A percentile compares a stretch with the other conserved stretches of the same genome.
phyloP scores from a whole-genome alignment of 2,329 filamentous ascomycete genomes.

The Arthrobotrys sphaeroides region DNA sequence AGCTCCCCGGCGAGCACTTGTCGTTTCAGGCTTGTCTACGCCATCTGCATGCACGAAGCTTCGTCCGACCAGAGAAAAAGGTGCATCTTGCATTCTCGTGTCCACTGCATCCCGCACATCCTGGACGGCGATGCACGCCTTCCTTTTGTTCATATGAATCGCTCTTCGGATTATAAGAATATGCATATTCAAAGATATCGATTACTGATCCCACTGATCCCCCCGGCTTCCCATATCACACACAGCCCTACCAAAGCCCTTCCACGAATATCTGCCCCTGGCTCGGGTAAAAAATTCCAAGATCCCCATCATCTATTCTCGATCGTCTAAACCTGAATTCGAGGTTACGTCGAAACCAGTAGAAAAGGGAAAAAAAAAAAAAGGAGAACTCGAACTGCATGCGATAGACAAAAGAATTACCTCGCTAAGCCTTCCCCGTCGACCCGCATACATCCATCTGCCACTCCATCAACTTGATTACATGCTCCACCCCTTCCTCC shows the following conservation, averaged over 20 bases:
- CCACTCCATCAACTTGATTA: constrained; percentile 62
- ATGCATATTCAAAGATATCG: background rate
- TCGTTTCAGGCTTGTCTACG: background rate
- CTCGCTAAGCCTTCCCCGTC: constrained; percentile 62
- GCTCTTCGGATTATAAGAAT: constrained; percentile 41
- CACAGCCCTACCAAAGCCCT: constrained; percentile 6
- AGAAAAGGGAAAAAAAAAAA: too few species aligned
- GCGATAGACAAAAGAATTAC: too few species aligned
- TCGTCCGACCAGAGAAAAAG: too few species aligned
- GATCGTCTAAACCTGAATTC: background rate
- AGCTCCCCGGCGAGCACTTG: background rate
- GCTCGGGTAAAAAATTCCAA: background rate
- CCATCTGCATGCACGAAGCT: background rate
- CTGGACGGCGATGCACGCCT: background rate
- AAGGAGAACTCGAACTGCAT: too few species aligned
- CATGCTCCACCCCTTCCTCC: constrained; percentile 63
- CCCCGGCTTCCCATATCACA: constrained; percentile 20
- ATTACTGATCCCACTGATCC: constrained; percentile 22
- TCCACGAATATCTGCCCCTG: too few species aligned
- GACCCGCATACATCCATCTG: constrained; percentile 66
- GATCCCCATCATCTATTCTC: background rate
- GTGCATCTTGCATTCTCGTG: too few species aligned
- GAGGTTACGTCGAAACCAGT: background rate
- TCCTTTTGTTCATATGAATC: too few species aligned
- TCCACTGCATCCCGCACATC: background rate